phyloP scores from a whole-genome alignment of 2,329 filamentous ascomycete genomes.

The Biscogniauxia marginata region DNA sequence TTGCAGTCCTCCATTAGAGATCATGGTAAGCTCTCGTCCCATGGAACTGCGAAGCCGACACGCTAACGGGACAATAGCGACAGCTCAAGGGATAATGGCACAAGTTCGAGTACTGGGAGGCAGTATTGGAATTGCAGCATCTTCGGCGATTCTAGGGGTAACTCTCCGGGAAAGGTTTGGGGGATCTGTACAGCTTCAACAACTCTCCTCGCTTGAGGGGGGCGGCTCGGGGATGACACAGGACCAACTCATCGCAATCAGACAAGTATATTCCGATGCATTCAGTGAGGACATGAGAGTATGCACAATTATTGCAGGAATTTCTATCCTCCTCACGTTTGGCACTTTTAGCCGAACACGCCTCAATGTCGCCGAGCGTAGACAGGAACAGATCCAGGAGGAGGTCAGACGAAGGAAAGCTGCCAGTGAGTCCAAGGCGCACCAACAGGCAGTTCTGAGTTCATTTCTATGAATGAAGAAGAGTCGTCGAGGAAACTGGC shows the following conservation, averaged over 20 bases:
- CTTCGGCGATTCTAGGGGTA: slow-evolving; percentile 44
- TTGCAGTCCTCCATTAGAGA: slow-evolving; percentile 43
- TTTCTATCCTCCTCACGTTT: slow-evolving; percentile 40
- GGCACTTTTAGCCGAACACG: slow-evolving; percentile 39
- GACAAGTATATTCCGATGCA: slow-evolving; percentile 42
- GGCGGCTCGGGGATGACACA: slow-evolving; percentile 21
- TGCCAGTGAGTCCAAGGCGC: slow-evolving; percentile 1
- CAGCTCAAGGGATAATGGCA: slow-evolving; percentile 52
- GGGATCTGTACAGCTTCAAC: slow-evolving; percentile 27
- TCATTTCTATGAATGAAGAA: slow-evolving; percentile 6
- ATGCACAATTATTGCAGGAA: slow-evolving; percentile 40
- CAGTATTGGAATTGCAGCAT: slow-evolving; percentile 53
- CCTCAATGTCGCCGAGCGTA: slow-evolving; percentile 27
- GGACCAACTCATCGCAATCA: slow-evolving; percentile 33
- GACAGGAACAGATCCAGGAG: slow-evolving; percentile 23
- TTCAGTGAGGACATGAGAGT: slow-evolving; percentile 48
- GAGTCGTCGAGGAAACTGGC: slow-evolving; percentile 9
- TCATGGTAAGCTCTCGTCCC: slow-evolving; percentile 39
- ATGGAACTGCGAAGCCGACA: not conserved
- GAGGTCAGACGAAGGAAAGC: slow-evolving; percentile 25
- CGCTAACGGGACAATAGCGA: slow-evolving; percentile 35
- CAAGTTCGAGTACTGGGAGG: slow-evolving; percentile 53
- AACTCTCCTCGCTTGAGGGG: slow-evolving; percentile 26
- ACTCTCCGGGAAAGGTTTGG: slow-evolving; percentile 31
- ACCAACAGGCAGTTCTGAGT: not conserved